Evolutionary conservation across 108 stramenopile species (phyloP).

Genomic region (Schizochytrium sp.): DNA sequence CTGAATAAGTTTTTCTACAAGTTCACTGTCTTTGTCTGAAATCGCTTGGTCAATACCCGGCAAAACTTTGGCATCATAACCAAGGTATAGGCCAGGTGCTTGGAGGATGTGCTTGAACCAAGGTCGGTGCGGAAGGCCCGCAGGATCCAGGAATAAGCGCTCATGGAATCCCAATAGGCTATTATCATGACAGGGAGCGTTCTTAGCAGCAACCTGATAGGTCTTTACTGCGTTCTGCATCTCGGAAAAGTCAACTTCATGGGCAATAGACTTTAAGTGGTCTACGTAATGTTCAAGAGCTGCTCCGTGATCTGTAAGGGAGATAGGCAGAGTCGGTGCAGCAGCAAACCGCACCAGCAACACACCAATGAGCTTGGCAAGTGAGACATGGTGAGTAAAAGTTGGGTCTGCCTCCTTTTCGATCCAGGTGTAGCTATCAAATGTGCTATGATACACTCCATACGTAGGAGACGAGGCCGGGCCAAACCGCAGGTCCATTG

Average conservation of each 20-base stretch:
- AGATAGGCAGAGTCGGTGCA: slow-evolving; percentile 73
- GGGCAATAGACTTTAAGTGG: slow-evolving; percentile 56
- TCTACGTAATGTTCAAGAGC: slow-evolving; percentile 72
- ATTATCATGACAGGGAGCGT: slow-evolving; percentile 63
- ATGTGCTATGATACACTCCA: slow-evolving; percentile 81
- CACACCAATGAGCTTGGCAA: slow-evolving; percentile 78
- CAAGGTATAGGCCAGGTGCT: slow-evolving; percentile 80
- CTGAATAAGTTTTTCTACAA: slow-evolving; percentile 73
- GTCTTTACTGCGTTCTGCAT: slow-evolving; percentile 63
- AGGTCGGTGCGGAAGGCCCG: slow-evolving; percentile 75
- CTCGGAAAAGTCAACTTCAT: slow-evolving; percentile 60
- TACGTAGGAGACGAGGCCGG: slow-evolving; percentile 66
- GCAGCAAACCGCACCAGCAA: slow-evolving; percentile 75
- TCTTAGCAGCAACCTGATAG: slow-evolving; percentile 63
- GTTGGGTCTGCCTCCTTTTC: slow-evolving; percentile 69
- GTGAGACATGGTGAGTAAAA: slow-evolving; percentile 71
- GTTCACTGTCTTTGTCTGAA: slow-evolving; percentile 69
- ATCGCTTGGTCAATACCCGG: slow-evolving; percentile 81
- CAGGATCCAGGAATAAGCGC: slow-evolving; percentile 72
- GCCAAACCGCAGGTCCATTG: slow-evolving; percentile 74
- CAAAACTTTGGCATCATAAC: slow-evolving; percentile 80
- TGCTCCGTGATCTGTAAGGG: slow-evolving; percentile 70
- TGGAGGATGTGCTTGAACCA: slow-evolving; percentile 82
- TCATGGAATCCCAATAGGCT: slow-evolving; percentile 74
- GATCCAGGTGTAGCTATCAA: slow-evolving; percentile 80